phyloP scores from a whole-genome alignment of 2,329 filamentous ascomycete species.

The Fonsecaea erecta region DNA sequence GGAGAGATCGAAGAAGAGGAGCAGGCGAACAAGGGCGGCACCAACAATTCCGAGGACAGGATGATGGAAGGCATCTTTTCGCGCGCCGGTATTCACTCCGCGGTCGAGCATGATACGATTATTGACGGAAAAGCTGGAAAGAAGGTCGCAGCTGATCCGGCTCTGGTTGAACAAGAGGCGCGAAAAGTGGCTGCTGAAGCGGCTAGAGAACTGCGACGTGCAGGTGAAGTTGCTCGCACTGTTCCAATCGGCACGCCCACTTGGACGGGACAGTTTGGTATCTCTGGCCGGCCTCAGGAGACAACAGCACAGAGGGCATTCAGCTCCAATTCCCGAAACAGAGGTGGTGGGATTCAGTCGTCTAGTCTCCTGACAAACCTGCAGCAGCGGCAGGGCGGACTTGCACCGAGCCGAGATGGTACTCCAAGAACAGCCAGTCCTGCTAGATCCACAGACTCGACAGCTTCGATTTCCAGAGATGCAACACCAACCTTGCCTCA shows the following conservation, averaged over 20 bases:
- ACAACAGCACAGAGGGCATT: constrained; percentile 54
- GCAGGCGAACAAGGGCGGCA: constrained; percentile 39
- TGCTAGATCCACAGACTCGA: constrained; percentile 34
- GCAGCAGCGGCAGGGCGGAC: constrained; percentile 59
- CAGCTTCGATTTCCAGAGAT: constrained; percentile 28
- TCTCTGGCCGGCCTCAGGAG: constrained; percentile 71
- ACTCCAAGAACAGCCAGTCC: constrained; percentile 35
- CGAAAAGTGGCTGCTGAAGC: constrained; percentile 77
- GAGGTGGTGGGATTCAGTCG: constrained; percentile 40
- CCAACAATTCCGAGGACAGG: constrained; percentile 65
- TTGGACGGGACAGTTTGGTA: constrained; percentile 87
- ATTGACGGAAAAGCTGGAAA: constrained; percentile 69
- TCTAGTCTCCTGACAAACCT: constrained; percentile 62
- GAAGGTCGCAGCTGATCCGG: constrained; percentile 72
- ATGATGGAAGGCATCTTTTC: constrained; percentile 90
- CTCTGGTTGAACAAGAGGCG: constrained; percentile 80
- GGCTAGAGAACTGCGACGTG: constrained; percentile 73
- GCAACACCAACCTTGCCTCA: constrained; percentile 44
- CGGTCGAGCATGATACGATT: constrained; percentile 90
- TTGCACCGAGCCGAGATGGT: constrained; percentile 20
- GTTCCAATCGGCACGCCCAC: constrained; percentile 85
- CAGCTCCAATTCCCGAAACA: constrained; percentile 36
- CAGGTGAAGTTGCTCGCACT: constrained; percentile 71
- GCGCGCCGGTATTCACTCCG: constrained; percentile 82
- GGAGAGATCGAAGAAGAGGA: constrained; percentile 54